Evolutionary conservation across 768 basidiomycete genomes (phyloP), one percentile per base, ranked within the genome.

Genomic region (Mycena rosella): DNA sequence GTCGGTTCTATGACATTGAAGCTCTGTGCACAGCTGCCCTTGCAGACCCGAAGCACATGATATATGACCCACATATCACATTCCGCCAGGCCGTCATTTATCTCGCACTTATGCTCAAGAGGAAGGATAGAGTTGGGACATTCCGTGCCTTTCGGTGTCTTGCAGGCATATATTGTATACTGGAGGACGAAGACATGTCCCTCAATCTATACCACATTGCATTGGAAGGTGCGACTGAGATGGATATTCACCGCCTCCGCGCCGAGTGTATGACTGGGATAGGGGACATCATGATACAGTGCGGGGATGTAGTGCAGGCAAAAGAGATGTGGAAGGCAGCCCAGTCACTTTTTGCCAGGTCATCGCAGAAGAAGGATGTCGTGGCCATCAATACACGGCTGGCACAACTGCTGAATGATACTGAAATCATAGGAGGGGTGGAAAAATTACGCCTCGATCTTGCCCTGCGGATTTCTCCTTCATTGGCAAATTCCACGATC

Each of bases 201-300:
- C 47, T 32, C 15, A 36, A 32, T 47, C 40, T 66, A 20, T 60
- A 60, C 10, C 30, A n/a, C 5, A 29, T 17, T 13, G 58, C 42
- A 18, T 40, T 66, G 2, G n/a, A 66, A 42, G 48, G 57, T 14
- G 47, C 40, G 8, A 53, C 47, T 5, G n/a, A 65, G 34, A 42
- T 60, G 0, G 64, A 36, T 36, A 60, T 59, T 20, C 63, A 59
- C 24, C 27, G 57, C 11, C 48, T 48, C 18, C 24, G 36, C 0
- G 57, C 56, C 20, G 57, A 65, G 17, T 65, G 57, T 34, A 51
- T 58, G 44, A 20, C 17, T 13, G 36, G 55, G 4, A 45, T 65
- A 22, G 63, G 45, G n/a, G 27, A 36, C 14, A 57, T 65, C 42
- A 27, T 40, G 44, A n/a, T 30, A 29, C 4, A 36, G 7, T 32